These are phyloP conservation scores for Betula pendula DNA, from an alignment of 306 rosid genomes.

Conservation along the genomic window DNA sequence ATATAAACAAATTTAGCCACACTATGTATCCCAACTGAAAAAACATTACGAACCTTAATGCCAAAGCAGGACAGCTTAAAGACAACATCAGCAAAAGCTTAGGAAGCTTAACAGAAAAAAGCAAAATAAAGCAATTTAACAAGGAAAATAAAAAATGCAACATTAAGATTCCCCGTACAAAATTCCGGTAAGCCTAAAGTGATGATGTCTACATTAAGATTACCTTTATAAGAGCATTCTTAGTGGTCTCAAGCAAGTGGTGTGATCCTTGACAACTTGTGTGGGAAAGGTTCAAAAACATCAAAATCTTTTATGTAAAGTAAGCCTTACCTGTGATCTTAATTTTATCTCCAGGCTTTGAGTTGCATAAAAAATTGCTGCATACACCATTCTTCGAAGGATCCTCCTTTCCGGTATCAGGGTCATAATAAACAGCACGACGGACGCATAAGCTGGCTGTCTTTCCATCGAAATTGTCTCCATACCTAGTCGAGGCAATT, in stretches of 20 bases:
- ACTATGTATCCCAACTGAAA: not conserved
- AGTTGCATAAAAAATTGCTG: conserved; percentile 83
- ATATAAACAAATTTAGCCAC: not conserved
- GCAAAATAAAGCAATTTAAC: not conserved
- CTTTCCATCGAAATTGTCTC: conserved; percentile 84
- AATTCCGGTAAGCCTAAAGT: not conserved
- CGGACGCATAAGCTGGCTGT: conserved; percentile 97
- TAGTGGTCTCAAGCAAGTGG: not conserved
- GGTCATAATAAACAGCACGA: conserved; percentile 91
- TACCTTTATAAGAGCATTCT: too few relatives aligned
- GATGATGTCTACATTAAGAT: not conserved
- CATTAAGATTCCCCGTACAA: not conserved
- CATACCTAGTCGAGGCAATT: conserved; percentile 94
- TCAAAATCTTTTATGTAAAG: not conserved
- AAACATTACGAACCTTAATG: not conserved
- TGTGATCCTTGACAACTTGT: conserved; percentile 5
- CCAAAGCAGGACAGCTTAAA: not conserved
- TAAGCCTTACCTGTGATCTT: conserved; percentile 69
- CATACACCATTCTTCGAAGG: conserved; percentile 86
- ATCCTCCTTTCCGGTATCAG: conserved; percentile 91
- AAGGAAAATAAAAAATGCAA: not conserved
- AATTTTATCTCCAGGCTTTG: conserved; percentile 93
- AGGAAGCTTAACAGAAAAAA: not conserved
- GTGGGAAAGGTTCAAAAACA: not conserved
- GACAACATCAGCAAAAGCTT: not conserved